phyloP scores from a whole-genome alignment of 768 basidiomycete genomes.

The Phylloporus arenicola region DNA sequence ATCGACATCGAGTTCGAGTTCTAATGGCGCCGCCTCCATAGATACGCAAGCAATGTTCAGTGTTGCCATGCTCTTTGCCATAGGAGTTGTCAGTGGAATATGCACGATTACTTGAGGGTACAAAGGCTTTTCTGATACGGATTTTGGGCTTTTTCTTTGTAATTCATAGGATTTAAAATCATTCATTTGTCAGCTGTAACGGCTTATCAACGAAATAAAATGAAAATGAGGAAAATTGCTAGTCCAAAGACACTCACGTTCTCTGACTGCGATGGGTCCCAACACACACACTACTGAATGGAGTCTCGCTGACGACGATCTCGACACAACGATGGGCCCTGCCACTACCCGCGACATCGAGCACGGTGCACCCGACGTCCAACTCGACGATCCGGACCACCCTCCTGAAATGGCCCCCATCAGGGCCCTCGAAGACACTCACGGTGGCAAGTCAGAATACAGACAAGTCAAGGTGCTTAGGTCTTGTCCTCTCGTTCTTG shows the following conservation, averaged over 20 bases:
- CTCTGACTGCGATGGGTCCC: slow-evolving; percentile 19
- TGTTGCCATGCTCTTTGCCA: slow-evolving; percentile 31
- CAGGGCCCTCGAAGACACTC: slow-evolving; percentile 35
- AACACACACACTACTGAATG: slow-evolving; percentile 34
- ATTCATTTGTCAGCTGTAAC: neutral
- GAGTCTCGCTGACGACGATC: slow-evolving; percentile 43
- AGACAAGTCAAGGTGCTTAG: slow-evolving; percentile 88
- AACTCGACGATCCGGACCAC: slow-evolving; percentile 25
- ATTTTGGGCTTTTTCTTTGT: neutral
- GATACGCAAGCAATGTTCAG: slow-evolving; percentile 35
- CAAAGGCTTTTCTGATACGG: neutral
- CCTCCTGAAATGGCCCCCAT: slow-evolving; percentile 12
- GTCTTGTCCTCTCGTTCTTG: slow-evolving; percentile 45
- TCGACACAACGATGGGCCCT: slow-evolving; percentile 41
- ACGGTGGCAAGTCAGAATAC: slow-evolving; percentile 36
- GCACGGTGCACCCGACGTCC: slow-evolving; percentile 42
- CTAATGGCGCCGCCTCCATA: slow-evolving; percentile 20
- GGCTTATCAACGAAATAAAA: neutral
- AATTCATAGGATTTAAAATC: slow-evolving; percentile 2
- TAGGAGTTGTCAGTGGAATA: slow-evolving; percentile 38
- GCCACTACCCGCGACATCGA: slow-evolving; percentile 41
- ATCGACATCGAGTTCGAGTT: slow-evolving; percentile 20
- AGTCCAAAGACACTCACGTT: neutral
- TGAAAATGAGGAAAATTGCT: neutral
- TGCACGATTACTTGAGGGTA: slow-evolving; percentile 35